Percentiles rank a stretch among this genome's conserved stretches.
These are phyloP conservation scores for Pachyrhizus erosus DNA, from an alignment of 306 rosid genomes.

Conservation along the genomic window DNA sequence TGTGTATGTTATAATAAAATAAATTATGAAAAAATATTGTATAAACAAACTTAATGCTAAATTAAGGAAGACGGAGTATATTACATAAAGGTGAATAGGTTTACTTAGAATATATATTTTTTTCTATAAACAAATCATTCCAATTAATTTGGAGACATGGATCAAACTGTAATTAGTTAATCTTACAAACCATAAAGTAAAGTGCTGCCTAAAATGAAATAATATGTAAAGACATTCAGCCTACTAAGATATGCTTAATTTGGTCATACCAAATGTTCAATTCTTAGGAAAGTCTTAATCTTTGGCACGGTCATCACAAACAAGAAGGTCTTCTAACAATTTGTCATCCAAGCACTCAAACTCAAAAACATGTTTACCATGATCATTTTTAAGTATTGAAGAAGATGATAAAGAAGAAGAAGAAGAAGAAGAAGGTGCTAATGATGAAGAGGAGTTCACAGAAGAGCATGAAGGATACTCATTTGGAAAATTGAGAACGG, in stretches of 20 bases:
- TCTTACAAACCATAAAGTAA: not conserved
- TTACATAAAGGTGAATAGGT: too few relatives aligned
- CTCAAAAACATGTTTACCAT: constrained; percentile 53
- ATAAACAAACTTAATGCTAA: not conserved
- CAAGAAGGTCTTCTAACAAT: constrained; percentile 78
- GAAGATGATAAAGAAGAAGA: constrained; percentile 31
- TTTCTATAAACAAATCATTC: not conserved
- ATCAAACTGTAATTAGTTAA: not conserved
- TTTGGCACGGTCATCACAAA: constrained; percentile 35
- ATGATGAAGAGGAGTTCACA: constrained; percentile 6
- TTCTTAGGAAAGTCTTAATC: constrained; percentile 31
- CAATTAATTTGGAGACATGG: not conserved
- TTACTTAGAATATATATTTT: not conserved
- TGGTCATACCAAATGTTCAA: not conserved
- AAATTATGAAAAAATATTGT: not conserved
- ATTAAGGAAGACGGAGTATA: not conserved
- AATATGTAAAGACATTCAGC: not conserved
- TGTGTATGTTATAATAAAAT: not conserved
- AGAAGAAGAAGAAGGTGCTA: constrained; percentile 27
- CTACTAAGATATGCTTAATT: not conserved
- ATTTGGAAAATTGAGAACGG: constrained; percentile 67
- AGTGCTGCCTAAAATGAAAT: not conserved
- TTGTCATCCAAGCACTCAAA: constrained; percentile 70
- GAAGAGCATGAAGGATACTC: constrained; percentile 45
- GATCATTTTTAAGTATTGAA: not conserved